Conservation (phyloP, 495 filamentous ascomycete species). For the Penicillium paradoxum region DNA sequence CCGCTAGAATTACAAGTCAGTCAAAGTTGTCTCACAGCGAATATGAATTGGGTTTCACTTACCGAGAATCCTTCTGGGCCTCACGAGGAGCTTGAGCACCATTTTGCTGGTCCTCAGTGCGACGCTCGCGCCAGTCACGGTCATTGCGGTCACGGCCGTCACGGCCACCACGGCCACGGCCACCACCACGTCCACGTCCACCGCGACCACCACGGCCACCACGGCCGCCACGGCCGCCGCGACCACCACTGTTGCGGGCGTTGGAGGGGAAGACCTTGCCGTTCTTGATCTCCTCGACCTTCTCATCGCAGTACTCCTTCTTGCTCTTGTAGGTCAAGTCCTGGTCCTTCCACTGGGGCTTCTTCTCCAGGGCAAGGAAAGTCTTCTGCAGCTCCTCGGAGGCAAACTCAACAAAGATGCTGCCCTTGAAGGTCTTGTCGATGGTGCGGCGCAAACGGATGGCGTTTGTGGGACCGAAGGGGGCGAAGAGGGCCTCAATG, state of each 20-base stretch:
- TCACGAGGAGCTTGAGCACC: conserved; percentile 47
- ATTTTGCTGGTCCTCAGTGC: conserved; percentile 59
- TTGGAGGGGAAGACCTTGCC: conserved; percentile 59
- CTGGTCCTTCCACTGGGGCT: conserved; percentile 73
- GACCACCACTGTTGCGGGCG: conserved; percentile 26
- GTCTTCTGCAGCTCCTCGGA: conserved; percentile 66
- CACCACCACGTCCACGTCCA: conserved; percentile 26
- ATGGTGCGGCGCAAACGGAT: conserved; percentile 80
- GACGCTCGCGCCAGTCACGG: conserved; percentile 64
- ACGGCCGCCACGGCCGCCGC: conserved; percentile 27
- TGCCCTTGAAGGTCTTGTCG: conserved; percentile 77
- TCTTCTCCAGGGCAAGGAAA: conserved; percentile 74
- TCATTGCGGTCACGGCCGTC: conserved; percentile 49
- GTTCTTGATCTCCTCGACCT: conserved; percentile 67
- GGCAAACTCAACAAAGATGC: conserved; percentile 88
- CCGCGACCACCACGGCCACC: conserved; percentile 28
- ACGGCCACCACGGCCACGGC: conserved; percentile 27
- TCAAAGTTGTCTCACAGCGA: not conserved
- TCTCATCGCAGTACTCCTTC: conserved; percentile 76
- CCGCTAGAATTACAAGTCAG: conserved; percentile 27
- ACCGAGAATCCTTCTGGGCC: conserved; percentile 45
- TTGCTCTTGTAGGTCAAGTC: conserved; percentile 77
- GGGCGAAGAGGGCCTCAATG: conserved; percentile 84
- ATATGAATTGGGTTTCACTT: conserved; percentile 9
- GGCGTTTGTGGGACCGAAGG: conserved; percentile 71